Conservation (phyloP, 2,329 filamentous ascomycete genomes). For the Colletotrichum nymphaeae region DNA sequence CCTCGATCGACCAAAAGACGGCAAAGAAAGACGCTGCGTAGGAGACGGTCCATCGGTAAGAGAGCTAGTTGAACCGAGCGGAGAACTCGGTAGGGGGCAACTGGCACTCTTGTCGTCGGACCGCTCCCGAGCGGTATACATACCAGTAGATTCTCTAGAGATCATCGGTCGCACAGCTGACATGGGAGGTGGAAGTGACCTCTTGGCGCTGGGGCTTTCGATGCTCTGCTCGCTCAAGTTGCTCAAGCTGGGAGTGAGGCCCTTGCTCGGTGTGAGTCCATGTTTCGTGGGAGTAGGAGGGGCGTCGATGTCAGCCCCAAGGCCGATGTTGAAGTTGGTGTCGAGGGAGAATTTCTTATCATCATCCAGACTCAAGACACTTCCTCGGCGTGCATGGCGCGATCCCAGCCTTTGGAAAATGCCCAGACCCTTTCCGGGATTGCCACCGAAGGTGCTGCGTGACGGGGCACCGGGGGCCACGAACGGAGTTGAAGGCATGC, state of each 20-base stretch:
- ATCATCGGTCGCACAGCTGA: conserved; percentile 53
- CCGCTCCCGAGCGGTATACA: conserved; percentile 48
- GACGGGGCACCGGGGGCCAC: conserved; percentile 65
- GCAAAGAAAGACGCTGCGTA: conserved; percentile 47
- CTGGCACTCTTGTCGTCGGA: conserved; percentile 3
- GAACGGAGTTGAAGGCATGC: conserved; percentile 85
- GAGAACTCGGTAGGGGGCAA: neutral
- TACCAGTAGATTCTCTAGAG: conserved; percentile 55
- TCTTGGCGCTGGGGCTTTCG: conserved; percentile 61
- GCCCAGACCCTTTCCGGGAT: conserved; percentile 70
- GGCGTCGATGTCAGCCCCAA: conserved; percentile 63
- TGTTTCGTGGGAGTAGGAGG: conserved; percentile 96
- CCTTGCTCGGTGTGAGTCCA: conserved; percentile 55
- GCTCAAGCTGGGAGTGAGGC: conserved; percentile 54
- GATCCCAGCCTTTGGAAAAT: conserved; percentile 71
- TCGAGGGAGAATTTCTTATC: conserved; percentile 72
- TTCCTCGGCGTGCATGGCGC: conserved; percentile 66
- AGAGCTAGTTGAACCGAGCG: conserved; percentile 44
- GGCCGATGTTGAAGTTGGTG: conserved; percentile 55
- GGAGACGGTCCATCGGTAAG: conserved; percentile 47
- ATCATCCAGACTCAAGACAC: conserved; percentile 85
- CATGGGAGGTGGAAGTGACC: conserved; percentile 53
- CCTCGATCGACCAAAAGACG: conserved; percentile 51
- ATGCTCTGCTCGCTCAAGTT: conserved; percentile 51
- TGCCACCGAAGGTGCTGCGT: conserved; percentile 59